A percentile compares a stretch with the other conserved stretches of the same genome.
Evolutionary conservation across 2,329 filamentous ascomycete genomes (phyloP).

Genomic region (Pseudonectria buxi): DNA sequence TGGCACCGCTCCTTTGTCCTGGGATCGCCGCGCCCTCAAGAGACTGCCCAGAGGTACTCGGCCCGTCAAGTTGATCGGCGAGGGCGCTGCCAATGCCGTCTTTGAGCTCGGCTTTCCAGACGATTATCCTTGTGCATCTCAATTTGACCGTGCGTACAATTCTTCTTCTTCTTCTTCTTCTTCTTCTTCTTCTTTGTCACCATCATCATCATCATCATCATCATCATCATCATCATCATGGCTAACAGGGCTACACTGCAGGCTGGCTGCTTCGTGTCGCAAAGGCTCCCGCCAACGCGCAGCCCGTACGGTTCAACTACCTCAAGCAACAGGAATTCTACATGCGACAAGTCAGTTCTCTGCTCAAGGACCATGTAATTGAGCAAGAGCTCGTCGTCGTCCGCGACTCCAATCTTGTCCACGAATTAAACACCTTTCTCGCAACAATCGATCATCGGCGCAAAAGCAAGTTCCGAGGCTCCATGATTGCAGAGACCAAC

Average conservation of each 20-base stretch:
- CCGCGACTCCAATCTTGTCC: slow-evolving; percentile 29
- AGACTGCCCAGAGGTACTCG: slow-evolving; percentile 28
- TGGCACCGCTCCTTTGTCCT: slow-evolving; percentile 16
- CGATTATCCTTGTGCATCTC: slow-evolving; percentile 21
- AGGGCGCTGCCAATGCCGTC: slow-evolving; percentile 73
- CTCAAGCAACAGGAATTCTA: slow-evolving; percentile 32
- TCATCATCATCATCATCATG: too few relatives aligned
- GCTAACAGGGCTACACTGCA: slow-evolving; percentile 6
- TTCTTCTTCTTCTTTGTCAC: slow-evolving; percentile 5
- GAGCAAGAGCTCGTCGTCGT: slow-evolving; percentile 33
- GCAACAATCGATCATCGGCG: slow-evolving; percentile 39
- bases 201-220: slow-evolving; percentile 12
- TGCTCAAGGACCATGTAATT: slow-evolving; percentile 28
- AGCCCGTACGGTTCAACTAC: slow-evolving; percentile 30
- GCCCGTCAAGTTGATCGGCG: slow-evolving; percentile 43
- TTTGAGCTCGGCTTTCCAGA: slow-evolving; percentile 50
- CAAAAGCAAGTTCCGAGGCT: slow-evolving; percentile 41
- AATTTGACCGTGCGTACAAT: slow-evolving; percentile 29
- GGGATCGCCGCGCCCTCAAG: slow-evolving; percentile 22
- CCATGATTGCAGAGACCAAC: slow-evolving; percentile 46
- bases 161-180: slow-evolving; percentile 4
- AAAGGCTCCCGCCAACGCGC: slow-evolving; percentile 27
- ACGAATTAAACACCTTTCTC: slow-evolving; percentile 48
- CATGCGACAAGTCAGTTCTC: slow-evolving; percentile 26
- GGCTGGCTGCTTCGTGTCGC: slow-evolving; percentile 33